Percentiles rank a stretch among this genome's conserved stretches.
These are phyloP conservation scores for Scenedesmus sp. DNA, from an alignment of 163 green algal species.

Conservation along the genomic window DNA sequence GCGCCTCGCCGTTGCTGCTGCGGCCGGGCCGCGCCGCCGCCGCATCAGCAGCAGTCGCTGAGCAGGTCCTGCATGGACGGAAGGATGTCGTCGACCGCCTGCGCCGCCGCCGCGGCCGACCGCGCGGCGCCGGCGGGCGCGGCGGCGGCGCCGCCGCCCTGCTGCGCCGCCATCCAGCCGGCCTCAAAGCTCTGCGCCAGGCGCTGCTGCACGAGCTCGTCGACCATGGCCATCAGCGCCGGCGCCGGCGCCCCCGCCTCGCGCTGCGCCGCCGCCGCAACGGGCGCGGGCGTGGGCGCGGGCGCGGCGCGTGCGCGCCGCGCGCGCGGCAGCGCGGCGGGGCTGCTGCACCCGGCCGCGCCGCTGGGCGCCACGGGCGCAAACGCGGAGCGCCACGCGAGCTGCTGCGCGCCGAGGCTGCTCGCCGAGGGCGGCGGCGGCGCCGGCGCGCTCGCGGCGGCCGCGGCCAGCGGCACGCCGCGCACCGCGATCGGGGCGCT, in stretches of 20 bases:
- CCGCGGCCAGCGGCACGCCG: neutral
- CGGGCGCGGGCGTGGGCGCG: neutral
- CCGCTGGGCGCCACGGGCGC: neutral
- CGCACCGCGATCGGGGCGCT: too few species aligned
- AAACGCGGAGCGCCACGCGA: neutral
- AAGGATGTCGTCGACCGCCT: slow-evolving; percentile 27
- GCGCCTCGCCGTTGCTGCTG: too few species aligned
- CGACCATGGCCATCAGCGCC: slow-evolving; percentile 16
- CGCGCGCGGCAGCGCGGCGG: neutral
- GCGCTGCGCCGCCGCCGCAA: neutral
- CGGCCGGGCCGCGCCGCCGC: too few species aligned
- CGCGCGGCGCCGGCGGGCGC: too few species aligned
- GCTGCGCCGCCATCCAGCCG: neutral
- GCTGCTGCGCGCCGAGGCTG: neutral
- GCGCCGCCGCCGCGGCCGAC: neutral
- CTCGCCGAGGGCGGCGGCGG: neutral
- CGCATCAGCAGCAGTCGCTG: slow-evolving; percentile 7
- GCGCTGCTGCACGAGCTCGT: slow-evolving; percentile 18
- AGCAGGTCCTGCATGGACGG: slow-evolving; percentile 36
- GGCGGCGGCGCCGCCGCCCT: slow-evolving; percentile 7
- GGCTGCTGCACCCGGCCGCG: slow-evolving; percentile 5
- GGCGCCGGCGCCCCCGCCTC: neutral
- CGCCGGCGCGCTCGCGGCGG: neutral
- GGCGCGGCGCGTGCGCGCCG: neutral
- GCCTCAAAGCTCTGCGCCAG: slow-evolving; percentile 7